Conservation (phyloP, 148 eudicot species). For the Amaranthus cruentus region DNA sequence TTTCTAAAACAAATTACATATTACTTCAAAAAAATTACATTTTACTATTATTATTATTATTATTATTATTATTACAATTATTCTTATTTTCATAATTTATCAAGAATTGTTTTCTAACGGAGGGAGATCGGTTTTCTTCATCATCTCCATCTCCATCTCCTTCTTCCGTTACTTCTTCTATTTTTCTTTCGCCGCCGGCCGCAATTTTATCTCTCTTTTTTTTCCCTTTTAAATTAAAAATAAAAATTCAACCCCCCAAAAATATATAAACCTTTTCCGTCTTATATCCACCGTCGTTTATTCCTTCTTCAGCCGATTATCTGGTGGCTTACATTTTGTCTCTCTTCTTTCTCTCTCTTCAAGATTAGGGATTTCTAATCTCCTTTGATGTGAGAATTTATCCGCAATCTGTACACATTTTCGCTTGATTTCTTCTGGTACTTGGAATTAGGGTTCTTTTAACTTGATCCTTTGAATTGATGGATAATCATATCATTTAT, state of each 20-base stretch:
- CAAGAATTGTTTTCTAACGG: too few relatives aligned
- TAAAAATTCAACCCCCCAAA: background rate
- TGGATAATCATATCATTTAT: slow-evolving; percentile 8
- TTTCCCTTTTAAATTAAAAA: background rate
- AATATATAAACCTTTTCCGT: background rate
- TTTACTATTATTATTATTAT: too few relatives aligned
- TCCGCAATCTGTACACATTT: background rate
- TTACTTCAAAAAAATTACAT: too few relatives aligned
- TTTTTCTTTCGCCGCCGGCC: background rate
- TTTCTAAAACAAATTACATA: too few relatives aligned
- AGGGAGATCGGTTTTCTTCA: too few relatives aligned
- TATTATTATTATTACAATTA: too few relatives aligned
- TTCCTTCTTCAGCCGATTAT: slow-evolving; percentile 14
- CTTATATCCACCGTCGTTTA: background rate
- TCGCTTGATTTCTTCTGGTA: background rate
- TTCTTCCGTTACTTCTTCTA: background rate
- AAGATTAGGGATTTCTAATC: slow-evolving; percentile 23
- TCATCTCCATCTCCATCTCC: too few relatives aligned
- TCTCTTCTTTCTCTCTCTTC: slow-evolving; percentile 6
- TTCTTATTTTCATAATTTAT: too few relatives aligned
- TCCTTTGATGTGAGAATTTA: slow-evolving; percentile 5
- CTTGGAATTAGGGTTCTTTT: slow-evolving; percentile 25
- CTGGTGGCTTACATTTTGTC: slow-evolving; percentile 8
- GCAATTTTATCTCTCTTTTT: background rate
- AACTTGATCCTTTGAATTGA: slow-evolving; percentile 18